Evolutionary conservation across 352 stramenopile species (phyloP), one percentile per base, ranked within the genome.

Genomic region (Pythium coloratum): DNA sequence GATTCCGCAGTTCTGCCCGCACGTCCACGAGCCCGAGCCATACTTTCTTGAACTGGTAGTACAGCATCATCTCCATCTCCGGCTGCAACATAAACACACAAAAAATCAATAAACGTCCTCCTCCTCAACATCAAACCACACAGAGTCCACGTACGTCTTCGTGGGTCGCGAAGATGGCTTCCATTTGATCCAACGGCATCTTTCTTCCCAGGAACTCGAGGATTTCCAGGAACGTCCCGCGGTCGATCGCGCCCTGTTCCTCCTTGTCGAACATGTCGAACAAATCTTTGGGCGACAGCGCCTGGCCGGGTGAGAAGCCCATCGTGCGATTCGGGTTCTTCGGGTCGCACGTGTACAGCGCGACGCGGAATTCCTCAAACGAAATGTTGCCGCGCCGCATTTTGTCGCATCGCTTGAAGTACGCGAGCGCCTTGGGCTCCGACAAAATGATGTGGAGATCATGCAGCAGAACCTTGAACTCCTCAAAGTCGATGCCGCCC

Each of bases 261-360:
- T 90, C 81, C 3, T 72, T 76, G 63, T 93, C 86, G 59, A 90
- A 94, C 80, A 94, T 93, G 10, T 89, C 78, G 36, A 94, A 94
- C 32, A 93, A 14, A 61, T 94, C 84, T 26, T 93, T 94, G 0
- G 84, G 84, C 2, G 78, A 80, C 12, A 94, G 53, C n/a, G 81
- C 77, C 62, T 92, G 84, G 1, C 83, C 83, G 0, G 86, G 82
- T 0, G 82, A 75, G 55, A 94, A 94, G 40, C 86, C 86, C 38
- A 64, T 78, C 1, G 83, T 91, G 6, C 83, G 81, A 13, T 70
- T 80, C 7, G 84, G 86, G 55, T 94, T 86, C 68, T 90, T 91
- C 13, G 86, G 84, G 71, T 94, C 86, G 64, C 82, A 93, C 46
- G 84, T 85, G 73, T 86, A 94, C 26, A 94, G 64, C 49, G 86